Percentiles rank a stretch among this genome's conserved stretches.
Conservation (phyloP, 2,329 filamentous ascomycete species). For the Colletotrichum tropicale region DNA sequence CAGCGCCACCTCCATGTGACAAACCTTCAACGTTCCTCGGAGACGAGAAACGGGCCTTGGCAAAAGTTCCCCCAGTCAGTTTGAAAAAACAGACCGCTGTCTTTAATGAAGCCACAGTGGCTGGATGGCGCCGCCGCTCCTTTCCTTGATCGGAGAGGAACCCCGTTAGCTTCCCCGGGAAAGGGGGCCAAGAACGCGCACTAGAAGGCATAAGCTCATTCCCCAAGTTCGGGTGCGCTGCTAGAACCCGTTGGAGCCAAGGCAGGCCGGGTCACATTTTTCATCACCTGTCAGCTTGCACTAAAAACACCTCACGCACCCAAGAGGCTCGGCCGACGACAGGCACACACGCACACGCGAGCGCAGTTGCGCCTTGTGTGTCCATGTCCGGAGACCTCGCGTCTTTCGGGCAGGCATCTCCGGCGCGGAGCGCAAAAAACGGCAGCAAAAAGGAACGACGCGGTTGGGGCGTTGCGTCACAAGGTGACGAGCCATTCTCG, state of each 20-base stretch:
- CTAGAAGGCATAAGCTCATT: constrained; percentile 7
- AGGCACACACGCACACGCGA: background rate
- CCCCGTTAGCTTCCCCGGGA: background rate
- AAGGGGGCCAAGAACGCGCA: background rate
- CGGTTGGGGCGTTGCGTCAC: background rate
- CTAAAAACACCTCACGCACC: background rate
- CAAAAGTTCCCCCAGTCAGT: background rate
- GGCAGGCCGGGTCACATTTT: background rate
- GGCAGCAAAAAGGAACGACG: background rate
- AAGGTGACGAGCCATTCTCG: background rate
- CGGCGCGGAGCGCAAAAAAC: background rate
- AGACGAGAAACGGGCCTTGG: background rate
- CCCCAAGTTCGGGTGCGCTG: background rate
- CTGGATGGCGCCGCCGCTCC: background rate
- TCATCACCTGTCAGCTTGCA: background rate
- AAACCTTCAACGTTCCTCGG: background rate
- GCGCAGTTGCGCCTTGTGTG: background rate
- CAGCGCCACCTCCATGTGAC: background rate
- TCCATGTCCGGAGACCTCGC: background rate
- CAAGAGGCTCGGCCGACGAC: background rate
- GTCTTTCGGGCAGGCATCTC: constrained; percentile 11
- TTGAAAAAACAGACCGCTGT: background rate
- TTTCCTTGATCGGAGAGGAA: background rate
- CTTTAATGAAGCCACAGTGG: background rate
- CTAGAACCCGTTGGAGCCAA: background rate